Evolutionary conservation across 139 green algal genomes (phyloP), one percentile per base, ranked within the genome.

Genomic region (Medakamo hakoo): DNA sequence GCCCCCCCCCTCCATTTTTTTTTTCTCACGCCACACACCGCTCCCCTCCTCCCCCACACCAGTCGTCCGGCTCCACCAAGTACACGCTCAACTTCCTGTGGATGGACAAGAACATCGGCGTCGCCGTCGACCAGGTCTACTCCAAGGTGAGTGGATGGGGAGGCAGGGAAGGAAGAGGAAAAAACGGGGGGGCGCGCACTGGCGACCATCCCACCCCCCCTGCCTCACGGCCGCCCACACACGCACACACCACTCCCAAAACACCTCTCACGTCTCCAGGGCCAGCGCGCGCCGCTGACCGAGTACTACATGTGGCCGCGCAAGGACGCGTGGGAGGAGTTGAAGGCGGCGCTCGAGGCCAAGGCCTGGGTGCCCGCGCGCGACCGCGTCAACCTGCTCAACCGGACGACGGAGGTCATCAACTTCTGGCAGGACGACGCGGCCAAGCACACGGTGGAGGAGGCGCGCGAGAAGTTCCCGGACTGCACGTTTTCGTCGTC

Each of bases 301-400:
- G 84, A 93, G 71, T 95, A 88, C 78, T 95, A 88, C 71, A 82
- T 95, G 69, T 95, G 88, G 86, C 88, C 88, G 0, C 73, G 80
- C 26, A 84, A 86, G 65, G 89, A 96, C 63, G 89, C 89, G 14
- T 96, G 89, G 89, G 89, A 96, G 67, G 78, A 95, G 70, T 72
- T 95, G 28, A 86, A 85, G 68, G 49, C 69, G 22, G 52, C 76
- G 4, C 70, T 96, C 63, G 88, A 96, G 70, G 25, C 48, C 4
- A 78, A 80, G 62, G 65, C 68, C 22, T 95, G 85, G 86, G 82
- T 96, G 29, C 67, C 70, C 30, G 80, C 92, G 68, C 57, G 80
- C 66, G 80, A 92, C 70, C 80, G 76, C 59, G 77, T 90, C 55
- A 27, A 82, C 18, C 74, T 94, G 71, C 78, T 94, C 31, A 94